Conservation (phyloP, 2,329 filamentous ascomycete genomes). For the Plenodomus biglobosus region DNA sequence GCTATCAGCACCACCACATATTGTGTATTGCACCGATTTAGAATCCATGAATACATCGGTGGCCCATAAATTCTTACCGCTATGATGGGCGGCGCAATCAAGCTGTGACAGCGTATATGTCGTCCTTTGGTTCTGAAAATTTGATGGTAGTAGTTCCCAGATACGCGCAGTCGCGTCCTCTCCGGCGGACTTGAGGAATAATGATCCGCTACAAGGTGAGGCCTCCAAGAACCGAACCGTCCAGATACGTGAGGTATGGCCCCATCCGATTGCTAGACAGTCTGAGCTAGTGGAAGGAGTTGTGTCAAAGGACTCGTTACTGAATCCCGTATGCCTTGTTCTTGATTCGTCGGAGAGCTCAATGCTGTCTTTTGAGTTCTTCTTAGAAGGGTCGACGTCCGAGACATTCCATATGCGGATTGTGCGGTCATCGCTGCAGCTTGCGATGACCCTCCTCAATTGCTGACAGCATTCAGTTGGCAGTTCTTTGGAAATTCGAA, state of each 20-base stretch:
- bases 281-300: slow-evolving; percentile 20
- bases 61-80: slow-evolving; percentile 91
- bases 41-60: slow-evolving; percentile 11
- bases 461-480: slow-evolving; percentile 30
- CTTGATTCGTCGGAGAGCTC: slow-evolving; percentile 28
- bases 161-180: slow-evolving; percentile 78
- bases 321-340: slow-evolving; percentile 50
- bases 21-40: slow-evolving; percentile 14
- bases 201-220: slow-evolving; percentile 41
- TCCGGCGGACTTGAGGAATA: slow-evolving; percentile 70
- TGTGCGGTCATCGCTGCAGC: slow-evolving; percentile 93
- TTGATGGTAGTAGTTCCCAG: slow-evolving; percentile 56
- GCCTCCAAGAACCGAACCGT: slow-evolving; percentile 66
- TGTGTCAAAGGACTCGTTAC: slow-evolving; percentile 32
- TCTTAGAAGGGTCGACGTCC: slow-evolving; percentile 35
- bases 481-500: slow-evolving; percentile 66
- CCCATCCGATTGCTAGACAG: slow-evolving; percentile 73
- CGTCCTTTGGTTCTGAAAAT: background rate
- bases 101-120: slow-evolving; percentile 53
- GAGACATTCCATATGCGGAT: slow-evolving; percentile 86
- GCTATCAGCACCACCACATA: slow-evolving; percentile 77
- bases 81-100: slow-evolving; percentile 65
- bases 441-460: slow-evolving; percentile 70
- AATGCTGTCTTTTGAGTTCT: slow-evolving; percentile 19
- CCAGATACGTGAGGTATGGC: slow-evolving; percentile 90